Evolutionary conservation across 1,284 basidiomycete genomes (phyloP), one percentile per base, ranked within the genome.

Genomic region (Cryptococcus jaspeensis): DNA sequence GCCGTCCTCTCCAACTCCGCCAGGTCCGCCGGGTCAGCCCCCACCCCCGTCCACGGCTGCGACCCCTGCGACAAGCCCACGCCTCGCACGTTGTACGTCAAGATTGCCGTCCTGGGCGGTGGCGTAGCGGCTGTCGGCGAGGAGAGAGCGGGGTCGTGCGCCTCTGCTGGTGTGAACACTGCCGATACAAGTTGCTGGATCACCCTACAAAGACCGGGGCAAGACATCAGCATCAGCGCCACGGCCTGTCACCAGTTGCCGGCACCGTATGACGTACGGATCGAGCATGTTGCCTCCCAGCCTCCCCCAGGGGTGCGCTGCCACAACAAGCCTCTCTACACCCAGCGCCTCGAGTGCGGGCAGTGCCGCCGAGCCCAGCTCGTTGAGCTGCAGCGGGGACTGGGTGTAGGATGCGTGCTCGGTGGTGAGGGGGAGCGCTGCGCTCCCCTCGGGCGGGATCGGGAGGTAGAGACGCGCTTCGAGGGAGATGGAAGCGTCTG

Each of bases 241-340:
- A 44, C 12, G 12, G 43, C 20, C 40, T 41, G 28, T 32, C 28
- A 32, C 28, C 28, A 32, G 5, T 32, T 32, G 28, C 28, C 28
- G 28, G 28, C 28, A 32, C 28, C 36, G 5, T 32, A 32, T 32
- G 3, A 69, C 72, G 57, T 51, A 74, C 74, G 74, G 72, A 46
- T 72, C 72, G 20, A 70, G 59, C 65, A 71, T 69, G 52, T 70
- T 71, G 5, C 74, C 74, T 4, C 74, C 74, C 2, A 76, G 47
- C 40, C 66, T 64, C 0, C 62, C 62, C 69, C 70, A 76, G 6
- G 74, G 74, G 56, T 76, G 74, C 16, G 66, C 64, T 42, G 64
- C 73, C 1, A 63, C 64, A n/a, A 75, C 62, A 5, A 75, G 23
- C 48, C 62, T 56, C 25, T 60, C 35, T 0, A 71, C 43, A 1